Conservation (phyloP, 352 stramenopile species). For the Phytophthora nicotianae region DNA sequence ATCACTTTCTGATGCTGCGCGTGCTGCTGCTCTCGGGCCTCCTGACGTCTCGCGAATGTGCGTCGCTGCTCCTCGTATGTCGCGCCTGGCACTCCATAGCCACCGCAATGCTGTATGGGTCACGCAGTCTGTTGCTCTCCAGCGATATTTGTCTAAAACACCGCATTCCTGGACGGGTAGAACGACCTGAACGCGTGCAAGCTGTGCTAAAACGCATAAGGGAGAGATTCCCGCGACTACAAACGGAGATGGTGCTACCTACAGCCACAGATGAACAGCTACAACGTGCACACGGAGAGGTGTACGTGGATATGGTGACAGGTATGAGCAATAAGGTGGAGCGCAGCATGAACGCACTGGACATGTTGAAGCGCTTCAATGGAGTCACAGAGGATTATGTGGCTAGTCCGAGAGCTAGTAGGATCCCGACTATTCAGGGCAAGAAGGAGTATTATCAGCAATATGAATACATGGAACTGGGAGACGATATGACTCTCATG, state of each 20-base stretch:
- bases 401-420: conserved; percentile 19
- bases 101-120: conserved; percentile 31
- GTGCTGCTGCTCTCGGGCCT: conserved; percentile 27
- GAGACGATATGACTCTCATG: conserved; percentile 74
- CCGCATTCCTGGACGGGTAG: conserved; percentile 41
- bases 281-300: conserved; percentile 56
- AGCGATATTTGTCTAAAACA: conserved; percentile 59
- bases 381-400: conserved; percentile 11
- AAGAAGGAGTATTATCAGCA: conserved; percentile 63
- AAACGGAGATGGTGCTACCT: conserved; percentile 29
- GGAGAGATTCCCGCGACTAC: conserved; percentile 41
- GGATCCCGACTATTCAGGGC: conserved; percentile 29
- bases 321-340: conserved; percentile 62
- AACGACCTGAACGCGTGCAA: conserved; percentile 61
- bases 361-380: conserved; percentile 26
- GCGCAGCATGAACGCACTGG: conserved; percentile 60
- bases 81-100: conserved; percentile 37
- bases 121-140: conserved; percentile 48
- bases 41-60: conserved; percentile 23
- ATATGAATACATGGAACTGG: conserved; percentile 71
- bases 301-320: conserved; percentile 61
- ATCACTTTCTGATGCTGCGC: conserved; percentile 25
- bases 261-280: conserved; percentile 55
- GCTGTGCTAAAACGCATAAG: conserved; percentile 43
- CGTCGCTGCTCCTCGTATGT: conserved; percentile 29